Base-by-base conservation (phyloP, 192 early-diverging fungal genomes). In the Coemansia sp. region DNA sequence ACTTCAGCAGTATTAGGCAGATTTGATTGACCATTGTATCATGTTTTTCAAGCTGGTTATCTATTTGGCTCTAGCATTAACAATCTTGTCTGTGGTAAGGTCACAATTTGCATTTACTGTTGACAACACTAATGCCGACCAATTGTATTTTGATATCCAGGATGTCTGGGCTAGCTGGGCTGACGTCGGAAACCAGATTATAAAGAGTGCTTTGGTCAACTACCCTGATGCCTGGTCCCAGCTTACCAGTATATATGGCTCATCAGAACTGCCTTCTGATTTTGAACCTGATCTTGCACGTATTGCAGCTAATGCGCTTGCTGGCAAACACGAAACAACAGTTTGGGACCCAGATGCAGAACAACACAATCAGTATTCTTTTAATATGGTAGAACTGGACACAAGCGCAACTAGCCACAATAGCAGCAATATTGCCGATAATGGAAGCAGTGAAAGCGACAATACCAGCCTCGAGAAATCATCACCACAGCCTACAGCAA, bases 101-200 rank as follows among this genome's bases (percentile, higher is more conserved):
- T 66, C 75, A 8, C 75, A 76, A 61, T 76, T 71, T 64, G 75
- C 75, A 7, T 77, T 77, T 52, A 38, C 48, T 17, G 36, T 72
- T 20, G 69, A 71, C 32, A 61, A 76, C 61, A 68, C 65, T 0
- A 62, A 76, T 8, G 66, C 22, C 18, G 36, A 52, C 39, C 43
- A n/a, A 32, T 65, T 76, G n/a, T 76, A 71, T 69, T 33, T 8
- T 28, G 75, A 76, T 45, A 71, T 76, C 18, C 54, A 68, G 61
- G 75, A 65, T 11, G 41, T 70, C 41, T 76, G 75, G 75, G 51
- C 22, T 4, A 65, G 71, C 66, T 76, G 75, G 75, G 75, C 70
- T 15, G 66, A 43, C 2, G 65, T 66, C 15, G 75, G 75, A 5
- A 76, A 71, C 51, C 64, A 67, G 33, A 66, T 68, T 0, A 45